Percentiles rank a stretch among this genome's conserved stretches.
phyloP scores from a whole-genome alignment of 768 basidiomycete genomes.

The Tricholoma flavovirens region DNA sequence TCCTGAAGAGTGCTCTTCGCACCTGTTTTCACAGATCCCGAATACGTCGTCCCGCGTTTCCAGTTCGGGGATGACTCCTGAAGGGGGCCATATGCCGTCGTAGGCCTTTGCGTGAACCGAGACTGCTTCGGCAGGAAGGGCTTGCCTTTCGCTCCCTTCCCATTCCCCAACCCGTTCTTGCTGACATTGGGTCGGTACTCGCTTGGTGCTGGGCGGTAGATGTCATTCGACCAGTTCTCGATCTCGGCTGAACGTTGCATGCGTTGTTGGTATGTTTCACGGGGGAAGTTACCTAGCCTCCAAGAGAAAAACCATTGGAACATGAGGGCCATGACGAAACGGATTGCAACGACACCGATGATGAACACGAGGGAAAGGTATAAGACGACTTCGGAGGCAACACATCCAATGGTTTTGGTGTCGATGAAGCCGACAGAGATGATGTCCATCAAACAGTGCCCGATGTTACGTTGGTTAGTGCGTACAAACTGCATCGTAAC shows the following conservation, averaged over 20 bases:
- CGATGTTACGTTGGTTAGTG: conserved; percentile 58
- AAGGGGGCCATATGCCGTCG: conserved; percentile 61
- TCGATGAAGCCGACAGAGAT: conserved; percentile 91
- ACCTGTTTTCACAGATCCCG: conserved; percentile 34
- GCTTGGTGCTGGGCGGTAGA: conserved; percentile 89
- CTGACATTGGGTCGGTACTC: conserved; percentile 85
- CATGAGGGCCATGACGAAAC: conserved; percentile 94
- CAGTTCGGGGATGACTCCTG: conserved; percentile 50
- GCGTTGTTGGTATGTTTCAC: conserved; percentile 88
- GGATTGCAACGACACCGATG: conserved; percentile 91
- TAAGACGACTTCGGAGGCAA: conserved; percentile 91
- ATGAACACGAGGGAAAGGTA: conserved; percentile 96
- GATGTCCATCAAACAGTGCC: conserved; percentile 81
- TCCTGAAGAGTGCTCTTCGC: conserved; percentile 67
- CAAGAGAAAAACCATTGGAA: conserved; percentile 99
- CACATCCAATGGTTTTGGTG: conserved; percentile 90
- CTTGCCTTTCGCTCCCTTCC: conserved; percentile 29
- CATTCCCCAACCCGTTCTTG: conserved; percentile 52
- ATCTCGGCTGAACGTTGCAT: conserved; percentile 88
- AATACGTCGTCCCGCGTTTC: conserved; percentile 56
- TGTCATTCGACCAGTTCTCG: conserved; percentile 95
- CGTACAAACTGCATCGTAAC: conserved; percentile 83
- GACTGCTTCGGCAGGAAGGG: conserved; percentile 65
- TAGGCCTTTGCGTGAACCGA: conserved; percentile 65
- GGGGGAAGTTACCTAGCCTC: conserved; percentile 88